These are phyloP conservation scores for Fusarium sp. DNA, from an alignment of 2,329 filamentous ascomycete species.

Conservation along the genomic window DNA sequence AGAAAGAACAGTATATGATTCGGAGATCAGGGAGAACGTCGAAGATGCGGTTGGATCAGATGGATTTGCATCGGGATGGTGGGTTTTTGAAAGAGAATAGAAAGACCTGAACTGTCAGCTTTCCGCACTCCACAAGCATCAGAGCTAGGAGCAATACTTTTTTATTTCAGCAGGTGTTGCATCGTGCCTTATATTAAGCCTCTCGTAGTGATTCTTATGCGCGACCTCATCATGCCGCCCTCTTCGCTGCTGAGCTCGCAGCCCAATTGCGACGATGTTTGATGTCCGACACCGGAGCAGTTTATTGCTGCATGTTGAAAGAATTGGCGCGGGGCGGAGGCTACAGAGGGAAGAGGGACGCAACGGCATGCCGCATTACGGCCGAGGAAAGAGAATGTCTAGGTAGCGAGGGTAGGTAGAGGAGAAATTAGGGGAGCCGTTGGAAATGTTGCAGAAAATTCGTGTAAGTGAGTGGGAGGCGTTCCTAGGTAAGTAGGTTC, in stretches of 20 bases:
- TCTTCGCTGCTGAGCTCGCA: conserved; percentile 24
- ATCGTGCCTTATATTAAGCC: conserved; percentile 73
- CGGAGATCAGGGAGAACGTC: conserved; percentile 83
- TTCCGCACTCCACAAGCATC: neutral
- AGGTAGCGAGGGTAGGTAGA: neutral
- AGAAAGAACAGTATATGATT: conserved; percentile 82
- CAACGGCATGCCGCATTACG: conserved; percentile 71
- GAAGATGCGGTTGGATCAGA: conserved; percentile 73
- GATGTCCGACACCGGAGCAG: conserved; percentile 34
- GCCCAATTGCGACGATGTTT: neutral
- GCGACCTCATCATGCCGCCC: conserved; percentile 29
- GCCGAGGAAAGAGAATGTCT: conserved; percentile 12
- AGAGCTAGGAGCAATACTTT: conserved; percentile 61
- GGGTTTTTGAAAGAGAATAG: conserved; percentile 87
- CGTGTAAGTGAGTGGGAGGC: neutral
- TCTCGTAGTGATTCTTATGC: conserved; percentile 78
- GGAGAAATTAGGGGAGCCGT: neutral
- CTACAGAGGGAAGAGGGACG: conserved; percentile 46
- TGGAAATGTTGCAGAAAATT: neutral
- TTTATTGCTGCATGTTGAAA: conserved; percentile 24
- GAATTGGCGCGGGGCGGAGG: conserved; percentile 32
- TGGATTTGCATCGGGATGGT: conserved; percentile 93
- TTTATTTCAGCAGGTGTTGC: conserved; percentile 84
- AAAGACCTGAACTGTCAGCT: conserved; percentile 65
- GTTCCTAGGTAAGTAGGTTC: neutral